These are phyloP conservation scores for Pulveroboletus sp. DNA, from an alignment of 768 basidiomycete genomes.

Conservation along the genomic window DNA sequence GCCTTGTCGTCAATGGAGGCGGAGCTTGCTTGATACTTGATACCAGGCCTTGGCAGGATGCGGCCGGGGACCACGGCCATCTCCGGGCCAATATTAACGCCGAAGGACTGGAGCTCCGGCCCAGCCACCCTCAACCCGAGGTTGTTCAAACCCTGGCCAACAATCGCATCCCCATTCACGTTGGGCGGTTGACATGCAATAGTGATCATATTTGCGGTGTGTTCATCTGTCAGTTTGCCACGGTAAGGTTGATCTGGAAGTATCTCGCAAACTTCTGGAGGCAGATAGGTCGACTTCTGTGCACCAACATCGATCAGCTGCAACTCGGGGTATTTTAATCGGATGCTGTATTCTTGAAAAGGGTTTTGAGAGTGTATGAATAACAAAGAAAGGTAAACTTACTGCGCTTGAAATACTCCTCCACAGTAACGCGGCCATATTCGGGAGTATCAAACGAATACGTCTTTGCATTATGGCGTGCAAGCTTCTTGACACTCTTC, in stretches of 20 bases:
- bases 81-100: slow-evolving; percentile 42
- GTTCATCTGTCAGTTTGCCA: slow-evolving; percentile 56
- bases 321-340: slow-evolving; percentile 37
- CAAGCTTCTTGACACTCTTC: slow-evolving; percentile 64
- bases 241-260: slow-evolving; percentile 39
- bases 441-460: slow-evolving; percentile 42
- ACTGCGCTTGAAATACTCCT: slow-evolving; percentile 48
- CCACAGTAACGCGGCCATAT: slow-evolving; percentile 41
- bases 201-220: slow-evolving; percentile 50
- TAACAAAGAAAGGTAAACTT: slow-evolving; percentile 10
- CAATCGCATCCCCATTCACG: slow-evolving; percentile 45
- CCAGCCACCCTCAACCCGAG: slow-evolving; percentile 39
- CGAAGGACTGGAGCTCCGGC: slow-evolving; percentile 41
- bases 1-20: slow-evolving; percentile 42
- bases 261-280: slow-evolving; percentile 50
- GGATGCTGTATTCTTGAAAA: slow-evolving; percentile 41
- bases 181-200: slow-evolving; percentile 49
- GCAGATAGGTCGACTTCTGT: slow-evolving; percentile 39
- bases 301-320: slow-evolving; percentile 48
- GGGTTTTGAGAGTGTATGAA: background rate
- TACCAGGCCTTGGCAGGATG: slow-evolving; percentile 41
- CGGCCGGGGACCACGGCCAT: slow-evolving; percentile 59
- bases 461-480: slow-evolving; percentile 37
- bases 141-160: slow-evolving; percentile 38
- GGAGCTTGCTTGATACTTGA: slow-evolving; percentile 37